A percentile compares a stretch with the other conserved stretches of the same genome.
Evolutionary conservation across 495 filamentous ascomycete genomes (phyloP).

Genomic region (Copromyces sp.): DNA sequence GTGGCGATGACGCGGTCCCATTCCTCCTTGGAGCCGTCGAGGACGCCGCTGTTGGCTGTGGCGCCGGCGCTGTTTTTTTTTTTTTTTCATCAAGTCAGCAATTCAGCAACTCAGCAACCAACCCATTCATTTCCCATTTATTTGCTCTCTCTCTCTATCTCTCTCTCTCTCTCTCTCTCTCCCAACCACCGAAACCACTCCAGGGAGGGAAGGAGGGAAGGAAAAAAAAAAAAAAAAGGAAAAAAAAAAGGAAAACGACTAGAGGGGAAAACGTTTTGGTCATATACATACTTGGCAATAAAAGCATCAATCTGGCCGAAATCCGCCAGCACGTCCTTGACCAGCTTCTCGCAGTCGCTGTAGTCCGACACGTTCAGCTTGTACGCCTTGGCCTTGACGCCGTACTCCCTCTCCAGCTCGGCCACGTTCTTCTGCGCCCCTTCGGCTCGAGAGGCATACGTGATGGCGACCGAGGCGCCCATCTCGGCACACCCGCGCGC

Average conservation of each 20-base stretch:
- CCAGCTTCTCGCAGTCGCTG: constrained; percentile 42
- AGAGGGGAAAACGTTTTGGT: too few relatives aligned
- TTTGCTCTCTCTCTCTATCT: too few relatives aligned
- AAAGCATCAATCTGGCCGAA: constrained; percentile 45
- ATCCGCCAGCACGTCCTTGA: constrained; percentile 41
- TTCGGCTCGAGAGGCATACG: constrained; percentile 34
- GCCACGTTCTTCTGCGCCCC: constrained; percentile 50
- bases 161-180: too few relatives aligned
- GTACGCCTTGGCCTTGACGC: constrained; percentile 56
- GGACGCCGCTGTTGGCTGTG: constrained; percentile 30
- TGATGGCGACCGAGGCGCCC: constrained; percentile 40
- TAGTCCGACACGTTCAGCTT: constrained; percentile 54
- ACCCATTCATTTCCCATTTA: too few relatives aligned
- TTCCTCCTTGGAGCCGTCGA: constrained; percentile 30
- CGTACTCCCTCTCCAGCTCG: constrained; percentile 34
- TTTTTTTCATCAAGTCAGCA: constrained; percentile 2
- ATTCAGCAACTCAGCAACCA: background rate
- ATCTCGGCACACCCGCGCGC: constrained; percentile 41
- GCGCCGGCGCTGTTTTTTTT: constrained; percentile 29
- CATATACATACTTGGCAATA: constrained; percentile 29
- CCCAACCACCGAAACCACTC: background rate
- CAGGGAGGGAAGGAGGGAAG: background rate
- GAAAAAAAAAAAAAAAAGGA: background rate
- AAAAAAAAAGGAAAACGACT: constrained; percentile 8
- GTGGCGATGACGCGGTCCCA: constrained; percentile 49